A percentile compares a stretch with the other conserved stretches of the same genome.
These are phyloP conservation scores for Amauroascus verrucosus DNA, from an alignment of 2,329 filamentous ascomycete genomes.

Conservation along the genomic window DNA sequence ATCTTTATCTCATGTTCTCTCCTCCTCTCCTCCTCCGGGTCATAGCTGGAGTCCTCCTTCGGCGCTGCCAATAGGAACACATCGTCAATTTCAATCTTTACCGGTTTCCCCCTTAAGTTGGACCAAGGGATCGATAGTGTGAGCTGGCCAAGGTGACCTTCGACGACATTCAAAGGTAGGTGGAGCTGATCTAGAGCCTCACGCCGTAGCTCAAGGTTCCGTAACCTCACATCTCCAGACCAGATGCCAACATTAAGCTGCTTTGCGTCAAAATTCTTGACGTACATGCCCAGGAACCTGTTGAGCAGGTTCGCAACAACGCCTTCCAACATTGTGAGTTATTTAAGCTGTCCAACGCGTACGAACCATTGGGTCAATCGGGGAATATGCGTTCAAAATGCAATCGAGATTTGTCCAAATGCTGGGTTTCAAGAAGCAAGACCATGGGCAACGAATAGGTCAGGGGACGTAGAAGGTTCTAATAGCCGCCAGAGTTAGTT, in stretches of 20 bases:
- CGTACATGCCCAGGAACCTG: conserved; percentile 98
- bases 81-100: conserved; percentile 92
- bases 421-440: not conserved
- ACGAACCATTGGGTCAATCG: not conserved
- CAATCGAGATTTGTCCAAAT: not conserved
- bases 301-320: conserved; percentile 95
- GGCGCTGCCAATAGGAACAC: conserved; percentile 91
- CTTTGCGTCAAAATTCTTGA: conserved; percentile 97
- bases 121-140: conserved; percentile 96
- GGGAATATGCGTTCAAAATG: not conserved
- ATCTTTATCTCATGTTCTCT: conserved; percentile 89
- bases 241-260: conserved; percentile 98
- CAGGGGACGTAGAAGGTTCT: not conserved
- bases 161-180: conserved; percentile 89
- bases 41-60: conserved; percentile 87
- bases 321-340: conserved; percentile 80
- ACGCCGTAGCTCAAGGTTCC: conserved; percentile 79
- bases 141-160: conserved; percentile 85
- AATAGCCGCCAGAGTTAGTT: not conserved
- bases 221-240: conserved; percentile 94
- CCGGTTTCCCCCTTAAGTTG: conserved; percentile 84
- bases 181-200: conserved; percentile 96
- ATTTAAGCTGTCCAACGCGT: conserved; percentile 18
- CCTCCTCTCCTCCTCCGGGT: conserved; percentile 82
- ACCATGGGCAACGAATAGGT: not conserved